These are phyloP conservation scores for Acanthamoeba sp. DNA, from an alignment of 208 protist species.

Conservation along the genomic window DNA sequence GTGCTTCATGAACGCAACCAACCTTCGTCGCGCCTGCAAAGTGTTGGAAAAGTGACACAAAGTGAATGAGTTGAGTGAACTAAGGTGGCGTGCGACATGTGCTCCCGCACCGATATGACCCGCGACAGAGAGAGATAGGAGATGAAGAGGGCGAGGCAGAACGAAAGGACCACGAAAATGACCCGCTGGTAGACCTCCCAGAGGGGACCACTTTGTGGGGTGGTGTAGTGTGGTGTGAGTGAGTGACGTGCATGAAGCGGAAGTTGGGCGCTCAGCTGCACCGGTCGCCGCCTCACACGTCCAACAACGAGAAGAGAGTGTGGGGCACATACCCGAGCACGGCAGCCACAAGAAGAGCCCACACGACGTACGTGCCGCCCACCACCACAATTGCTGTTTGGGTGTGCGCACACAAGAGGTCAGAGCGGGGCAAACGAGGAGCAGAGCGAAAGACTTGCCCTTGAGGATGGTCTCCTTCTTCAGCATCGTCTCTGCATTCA, in stretches of 20 bases:
- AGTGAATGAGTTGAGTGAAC: no score
- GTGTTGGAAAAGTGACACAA: not conserved
- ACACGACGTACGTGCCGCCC: not conserved
- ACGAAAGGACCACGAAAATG: not conserved
- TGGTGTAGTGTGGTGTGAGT: not conserved
- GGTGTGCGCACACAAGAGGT: not conserved
- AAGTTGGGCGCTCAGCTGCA: no score
- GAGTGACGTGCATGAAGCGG: not conserved
- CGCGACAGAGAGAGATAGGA: not conserved
- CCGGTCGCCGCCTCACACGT: no score
- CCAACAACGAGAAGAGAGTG: not conserved
- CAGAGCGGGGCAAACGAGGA: not conserved
- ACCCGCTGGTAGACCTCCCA: conserved; percentile 6
- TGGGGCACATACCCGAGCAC: not conserved
- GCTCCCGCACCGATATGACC: not conserved
- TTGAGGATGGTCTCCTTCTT: not conserved
- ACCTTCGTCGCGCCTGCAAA: not conserved
- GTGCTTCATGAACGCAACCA: not conserved
- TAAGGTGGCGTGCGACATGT: no score
- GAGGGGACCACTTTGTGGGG: not conserved
- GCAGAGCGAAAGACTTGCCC: not conserved
- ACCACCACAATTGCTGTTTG: not conserved
- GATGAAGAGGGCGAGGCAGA: not conserved
- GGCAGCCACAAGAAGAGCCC: not conserved
- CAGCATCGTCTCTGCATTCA: not conserved